These are phyloP conservation scores for Fusarium clavum DNA, from an alignment of 2,329 filamentous ascomycete genomes.

Conservation along the genomic window DNA sequence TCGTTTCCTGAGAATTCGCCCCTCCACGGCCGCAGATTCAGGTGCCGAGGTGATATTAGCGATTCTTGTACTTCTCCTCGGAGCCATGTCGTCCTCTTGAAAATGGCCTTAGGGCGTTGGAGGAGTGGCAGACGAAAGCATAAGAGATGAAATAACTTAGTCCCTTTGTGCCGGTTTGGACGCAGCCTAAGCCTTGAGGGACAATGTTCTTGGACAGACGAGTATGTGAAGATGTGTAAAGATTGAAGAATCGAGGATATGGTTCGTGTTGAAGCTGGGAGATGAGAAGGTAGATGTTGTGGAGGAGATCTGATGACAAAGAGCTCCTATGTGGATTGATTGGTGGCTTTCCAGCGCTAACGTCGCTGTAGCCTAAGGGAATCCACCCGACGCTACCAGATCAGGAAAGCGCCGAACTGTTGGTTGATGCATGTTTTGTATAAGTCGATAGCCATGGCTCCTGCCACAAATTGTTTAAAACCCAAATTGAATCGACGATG, in stretches of 20 bases:
- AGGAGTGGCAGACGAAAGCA: too few species aligned
- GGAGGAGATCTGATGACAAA: neutral
- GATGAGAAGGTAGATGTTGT: neutral
- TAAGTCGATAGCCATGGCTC: too few species aligned
- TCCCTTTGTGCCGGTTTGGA: too few species aligned
- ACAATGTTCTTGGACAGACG: neutral
- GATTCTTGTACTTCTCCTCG: conserved; percentile 8
- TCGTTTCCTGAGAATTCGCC: neutral
- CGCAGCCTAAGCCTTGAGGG: neutral
- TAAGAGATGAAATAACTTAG: too few species aligned
- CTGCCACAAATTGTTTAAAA: neutral
- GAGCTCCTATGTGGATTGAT: neutral
- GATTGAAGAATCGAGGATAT: neutral
- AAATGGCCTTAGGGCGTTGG: neutral
- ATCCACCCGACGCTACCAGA: neutral
- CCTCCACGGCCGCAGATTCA: neutral
- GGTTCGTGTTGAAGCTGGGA: too few species aligned
- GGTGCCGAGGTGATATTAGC: neutral
- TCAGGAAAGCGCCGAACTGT: neutral
- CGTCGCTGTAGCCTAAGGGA: neutral
- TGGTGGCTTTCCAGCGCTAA: neutral
- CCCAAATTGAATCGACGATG: neutral
- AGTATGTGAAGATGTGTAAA: neutral
- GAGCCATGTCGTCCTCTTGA: neutral
- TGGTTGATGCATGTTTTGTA: too few species aligned